Conservation (phyloP, 371 early-diverging fungal species). For the Mortierella sp. region DNA sequence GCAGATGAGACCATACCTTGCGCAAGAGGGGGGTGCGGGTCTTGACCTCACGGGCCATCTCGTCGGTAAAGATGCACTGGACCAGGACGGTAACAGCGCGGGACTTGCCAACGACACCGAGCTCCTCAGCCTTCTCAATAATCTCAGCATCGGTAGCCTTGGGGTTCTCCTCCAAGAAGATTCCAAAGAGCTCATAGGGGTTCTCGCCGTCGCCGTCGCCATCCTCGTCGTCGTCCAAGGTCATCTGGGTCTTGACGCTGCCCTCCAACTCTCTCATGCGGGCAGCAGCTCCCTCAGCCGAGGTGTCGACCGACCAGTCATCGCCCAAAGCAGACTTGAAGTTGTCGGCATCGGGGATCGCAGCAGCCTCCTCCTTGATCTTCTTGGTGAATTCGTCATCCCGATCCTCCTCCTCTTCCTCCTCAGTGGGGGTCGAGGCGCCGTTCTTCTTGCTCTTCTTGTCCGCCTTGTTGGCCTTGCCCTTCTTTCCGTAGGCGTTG, state of each 20-base stretch:
- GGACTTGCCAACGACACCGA: slow-evolving; percentile 83
- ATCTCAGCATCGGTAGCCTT: slow-evolving; percentile 77
- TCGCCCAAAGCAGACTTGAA: slow-evolving; percentile 80
- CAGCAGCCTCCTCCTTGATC: slow-evolving; percentile 80
- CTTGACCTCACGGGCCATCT: slow-evolving; percentile 70
- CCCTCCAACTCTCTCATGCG: slow-evolving; percentile 80
- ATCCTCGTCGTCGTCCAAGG: slow-evolving; percentile 66
- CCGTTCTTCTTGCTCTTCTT: slow-evolving; percentile 63
- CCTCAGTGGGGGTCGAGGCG: slow-evolving; percentile 61
- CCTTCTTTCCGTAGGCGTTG: slow-evolving; percentile 74
- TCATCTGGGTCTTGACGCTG: slow-evolving; percentile 61
- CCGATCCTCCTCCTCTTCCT: slow-evolving; percentile 60
- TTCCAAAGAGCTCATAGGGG: slow-evolving; percentile 80
- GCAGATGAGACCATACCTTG: slow-evolving; percentile 44
- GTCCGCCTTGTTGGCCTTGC: slow-evolving; percentile 69
- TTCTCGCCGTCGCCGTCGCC: slow-evolving; percentile 79
- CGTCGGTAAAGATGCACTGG: slow-evolving; percentile 80
- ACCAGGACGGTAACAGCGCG: slow-evolving; percentile 81
- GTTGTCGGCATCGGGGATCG: slow-evolving; percentile 62
- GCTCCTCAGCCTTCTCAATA: slow-evolving; percentile 81
- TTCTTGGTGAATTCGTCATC: slow-evolving; percentile 83
- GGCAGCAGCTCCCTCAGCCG: slow-evolving; percentile 81
- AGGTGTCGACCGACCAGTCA: slow-evolving; percentile 90
- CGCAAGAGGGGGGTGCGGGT: slow-evolving; percentile 76
- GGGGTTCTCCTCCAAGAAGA: slow-evolving; percentile 70